Percentiles rank a stretch among this genome's conserved stretches.
phyloP scores from a whole-genome alignment of 345 rosid genomes.

The Populus simonii region DNA sequence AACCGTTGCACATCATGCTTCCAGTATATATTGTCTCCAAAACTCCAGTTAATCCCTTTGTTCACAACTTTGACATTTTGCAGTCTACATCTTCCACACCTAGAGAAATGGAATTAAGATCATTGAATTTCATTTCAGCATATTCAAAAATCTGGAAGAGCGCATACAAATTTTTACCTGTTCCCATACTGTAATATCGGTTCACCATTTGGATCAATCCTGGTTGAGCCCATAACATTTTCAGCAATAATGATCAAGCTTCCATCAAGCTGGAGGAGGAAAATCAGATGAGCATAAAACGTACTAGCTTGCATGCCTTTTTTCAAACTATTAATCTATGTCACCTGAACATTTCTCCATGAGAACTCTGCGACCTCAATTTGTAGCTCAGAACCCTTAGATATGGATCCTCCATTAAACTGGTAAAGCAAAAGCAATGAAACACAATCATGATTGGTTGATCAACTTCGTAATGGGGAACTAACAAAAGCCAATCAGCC shows the following conservation, averaged over 20 bases:
- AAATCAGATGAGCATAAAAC: conserved; percentile 24
- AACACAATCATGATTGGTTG: conserved; percentile 5
- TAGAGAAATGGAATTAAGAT: conserved; percentile 17
- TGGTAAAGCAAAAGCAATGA: conserved; percentile 25
- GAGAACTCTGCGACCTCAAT: conserved; percentile 82
- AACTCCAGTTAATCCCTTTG: conserved; percentile 78
- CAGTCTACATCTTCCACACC: conserved; percentile 87
- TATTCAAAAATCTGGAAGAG: conserved; percentile 6
- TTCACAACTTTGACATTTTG: conserved; percentile 69
- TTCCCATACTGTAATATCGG: conserved; percentile 63
- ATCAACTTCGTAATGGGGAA: not conserved
- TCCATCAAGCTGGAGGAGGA: conserved; percentile 63
- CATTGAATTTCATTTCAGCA: not conserved
- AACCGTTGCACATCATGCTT: conserved; percentile 66
- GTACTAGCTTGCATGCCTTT: not conserved
- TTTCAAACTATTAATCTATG: not conserved
- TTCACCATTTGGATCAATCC: conserved; percentile 44
- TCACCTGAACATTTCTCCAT: conserved; percentile 88
- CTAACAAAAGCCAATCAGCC: not conserved
- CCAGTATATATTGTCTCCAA: conserved; percentile 72
- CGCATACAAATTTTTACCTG: conserved; percentile 42
- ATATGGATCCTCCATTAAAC: conserved; percentile 77
- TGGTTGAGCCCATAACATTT: conserved; percentile 71
- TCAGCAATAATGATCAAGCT: conserved; percentile 73
- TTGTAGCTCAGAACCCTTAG: conserved; percentile 76